Percentiles rank a stretch among this genome's conserved stretches.
These are phyloP conservation scores for Hordeum marinum DNA, from an alignment of 176 grass and related monocot genomes.

Conservation along the genomic window DNA sequence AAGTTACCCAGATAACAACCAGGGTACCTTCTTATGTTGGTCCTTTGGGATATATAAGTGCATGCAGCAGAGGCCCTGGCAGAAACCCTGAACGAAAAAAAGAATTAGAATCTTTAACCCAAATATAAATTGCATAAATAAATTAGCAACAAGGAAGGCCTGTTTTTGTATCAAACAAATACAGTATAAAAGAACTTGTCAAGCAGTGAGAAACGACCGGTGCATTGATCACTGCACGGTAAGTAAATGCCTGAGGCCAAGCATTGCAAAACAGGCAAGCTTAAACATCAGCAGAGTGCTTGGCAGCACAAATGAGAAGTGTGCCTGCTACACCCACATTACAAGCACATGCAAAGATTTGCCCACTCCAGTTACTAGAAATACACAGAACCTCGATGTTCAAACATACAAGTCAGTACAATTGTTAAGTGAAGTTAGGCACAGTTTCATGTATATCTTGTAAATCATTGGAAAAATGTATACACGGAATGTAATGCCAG, in stretches of 20 bases:
- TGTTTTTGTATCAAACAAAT: slow-evolving; percentile 21
- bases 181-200: background rate
- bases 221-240: slow-evolving; percentile 10
- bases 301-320: slow-evolving; percentile 14
- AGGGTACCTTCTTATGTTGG: slow-evolving; percentile 95
- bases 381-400: slow-evolving; percentile 18
- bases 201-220: slow-evolving; percentile 12
- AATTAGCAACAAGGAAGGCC: slow-evolving; percentile 22
- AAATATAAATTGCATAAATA: slow-evolving; percentile 27
- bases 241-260: slow-evolving; percentile 30
- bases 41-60: slow-evolving; percentile 87
- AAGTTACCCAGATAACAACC: slow-evolving; percentile 83
- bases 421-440: slow-evolving; percentile 10
- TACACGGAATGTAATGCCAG: slow-evolving; percentile 77
- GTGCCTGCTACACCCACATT: background rate
- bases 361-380: slow-evolving; percentile 18
- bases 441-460: slow-evolving; percentile 49
- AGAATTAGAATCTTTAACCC: slow-evolving; percentile 61
- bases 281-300: slow-evolving; percentile 15
- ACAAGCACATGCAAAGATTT: slow-evolving; percentile 21
- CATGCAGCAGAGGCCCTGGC: slow-evolving; percentile 59
- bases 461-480: slow-evolving; percentile 58
- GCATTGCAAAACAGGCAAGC: slow-evolving; percentile 16
- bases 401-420: slow-evolving; percentile 11
- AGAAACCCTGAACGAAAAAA: slow-evolving; percentile 85